Percentiles rank a stretch among this genome's conserved stretches.
Evolutionary conservation across 371 early-diverging fungal genomes (phyloP).

Genomic region (Entomophthora muscae): DNA sequence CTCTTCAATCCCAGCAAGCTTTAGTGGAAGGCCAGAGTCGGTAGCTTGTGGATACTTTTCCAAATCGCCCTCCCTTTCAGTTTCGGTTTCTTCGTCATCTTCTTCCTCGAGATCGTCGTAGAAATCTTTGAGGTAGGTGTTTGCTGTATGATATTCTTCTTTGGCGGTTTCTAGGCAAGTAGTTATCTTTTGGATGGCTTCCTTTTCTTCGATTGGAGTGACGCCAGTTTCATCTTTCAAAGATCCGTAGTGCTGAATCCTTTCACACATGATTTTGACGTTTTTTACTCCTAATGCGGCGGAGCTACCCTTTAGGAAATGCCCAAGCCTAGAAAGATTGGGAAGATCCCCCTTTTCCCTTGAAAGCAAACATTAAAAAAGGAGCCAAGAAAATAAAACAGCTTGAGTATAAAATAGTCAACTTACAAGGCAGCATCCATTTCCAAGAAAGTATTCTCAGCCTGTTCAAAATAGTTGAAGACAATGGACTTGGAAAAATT

Average conservation of each 20-base stretch:
- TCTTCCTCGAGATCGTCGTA: conserved; percentile 23
- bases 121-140: conserved; percentile 48
- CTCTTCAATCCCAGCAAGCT: too few species aligned
- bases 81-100: background rate
- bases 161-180: conserved; percentile 36
- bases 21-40: too few species aligned
- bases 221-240: conserved; percentile 42
- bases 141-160: conserved; percentile 57
- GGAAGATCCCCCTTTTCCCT: conserved; percentile 45
- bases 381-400: too few species aligned
- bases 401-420: background rate
- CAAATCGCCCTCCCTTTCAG: too few species aligned
- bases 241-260: conserved; percentile 70
- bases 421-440: conserved; percentile 54
- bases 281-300: conserved; percentile 72
- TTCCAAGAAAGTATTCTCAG: conserved; percentile 38
- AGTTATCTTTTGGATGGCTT: conserved; percentile 41
- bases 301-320: conserved; percentile 82
- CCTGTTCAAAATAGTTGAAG: conserved; percentile 55
- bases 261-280: conserved; percentile 66
- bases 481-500: conserved; percentile 54
- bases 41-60: too few species aligned
- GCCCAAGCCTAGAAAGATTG: conserved; percentile 60
- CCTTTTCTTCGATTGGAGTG: conserved; percentile 26
- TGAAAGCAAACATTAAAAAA: conserved; percentile 7